A percentile compares a stretch with the other conserved stretches of the same genome.
These are phyloP conservation scores for Acanthamoeba royreba DNA, from an alignment of 208 protist genomes.

Conservation along the genomic window DNA sequence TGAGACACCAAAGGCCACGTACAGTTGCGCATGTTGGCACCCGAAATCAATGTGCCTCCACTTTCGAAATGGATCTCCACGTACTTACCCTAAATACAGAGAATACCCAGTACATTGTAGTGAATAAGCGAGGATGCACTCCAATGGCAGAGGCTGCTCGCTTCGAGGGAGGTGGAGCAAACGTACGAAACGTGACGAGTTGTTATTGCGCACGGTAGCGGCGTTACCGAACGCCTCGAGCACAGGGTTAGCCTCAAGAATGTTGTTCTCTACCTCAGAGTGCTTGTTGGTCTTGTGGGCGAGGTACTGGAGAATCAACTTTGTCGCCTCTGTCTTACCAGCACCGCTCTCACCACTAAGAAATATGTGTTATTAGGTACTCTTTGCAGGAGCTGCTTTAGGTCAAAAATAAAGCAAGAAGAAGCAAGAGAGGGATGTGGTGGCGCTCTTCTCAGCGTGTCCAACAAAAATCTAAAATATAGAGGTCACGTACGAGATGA, in stretches of 20 bases:
- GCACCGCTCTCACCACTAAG: constrained; percentile 85
- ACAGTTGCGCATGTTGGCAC: constrained; percentile 68
- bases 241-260: constrained; percentile 78
- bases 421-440: neutral
- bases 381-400: neutral
- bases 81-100: constrained; percentile 63
- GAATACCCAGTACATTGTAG: too few species aligned
- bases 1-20: neutral
- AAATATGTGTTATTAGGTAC: too few species aligned
- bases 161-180: neutral
- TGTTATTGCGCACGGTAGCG: constrained; percentile 74
- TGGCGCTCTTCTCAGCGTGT: neutral
- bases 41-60: constrained; percentile 69
- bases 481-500: constrained; percentile 54
- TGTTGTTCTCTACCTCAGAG: constrained; percentile 60
- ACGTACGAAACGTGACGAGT: constrained; percentile 72
- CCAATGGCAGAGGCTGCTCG: neutral
- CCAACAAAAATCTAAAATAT: constrained; percentile 17
- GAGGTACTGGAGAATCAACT: constrained; percentile 80
- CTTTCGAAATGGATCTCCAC: constrained; percentile 72
- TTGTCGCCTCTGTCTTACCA: constrained; percentile 83
- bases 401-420: neutral
- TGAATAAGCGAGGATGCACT: neutral
- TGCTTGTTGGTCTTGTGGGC: constrained; percentile 46
- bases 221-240: constrained; percentile 84